Base-by-base conservation (phyloP, 1,284 basidiomycete genomes). In the Neotropicomus parvogracilis region DNA sequence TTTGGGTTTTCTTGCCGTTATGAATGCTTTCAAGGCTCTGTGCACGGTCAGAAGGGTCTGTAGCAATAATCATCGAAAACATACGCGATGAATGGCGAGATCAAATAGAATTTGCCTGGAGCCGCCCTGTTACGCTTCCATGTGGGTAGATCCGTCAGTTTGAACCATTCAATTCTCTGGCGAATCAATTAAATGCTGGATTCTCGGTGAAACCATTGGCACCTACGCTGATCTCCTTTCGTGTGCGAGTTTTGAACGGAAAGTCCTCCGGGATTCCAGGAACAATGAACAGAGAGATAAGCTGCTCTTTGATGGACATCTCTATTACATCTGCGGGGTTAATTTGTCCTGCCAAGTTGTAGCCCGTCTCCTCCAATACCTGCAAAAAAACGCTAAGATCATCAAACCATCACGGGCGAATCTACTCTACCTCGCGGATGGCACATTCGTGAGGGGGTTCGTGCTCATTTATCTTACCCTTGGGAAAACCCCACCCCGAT, bases 81-180 rank as follows among this genome's bases (percentile, higher is more conserved):
- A 58, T 68, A 95, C 90, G 77, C 80, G 50, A 98, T 92, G 72
- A 99, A 98, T 2, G 95, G 95, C 3, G 92, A 85, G 42, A 99
- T 94, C 60, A 97, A 78, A 72, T 97, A 99, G 70, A 97, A 98
- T 64, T 92, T 94, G 46, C 91, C 79, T 26, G 82, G 71, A 46
- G 79, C 70, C 49, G 80, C 65, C 66, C 83, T 88, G 59, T 87
- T 88, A 52, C 85, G 83, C 64, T 83, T 91, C 93, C 94, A 99
- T 0, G 91, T 94, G 0, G 97, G 97, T 19, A 99, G 74, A 66
- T 98, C 94, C 27, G 78, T 75, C 38, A 99, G 72, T 53, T 75
- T 84, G 68, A 97, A 98, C 97, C 97, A 99, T 62, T 95, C 88
- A 59, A 99, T 99, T 74, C 90, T 90, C 94, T 97, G 59, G 27